Evolutionary conservation across 805 yeast species (phyloP).

Genomic region (Yarrowia osloensis): DNA sequence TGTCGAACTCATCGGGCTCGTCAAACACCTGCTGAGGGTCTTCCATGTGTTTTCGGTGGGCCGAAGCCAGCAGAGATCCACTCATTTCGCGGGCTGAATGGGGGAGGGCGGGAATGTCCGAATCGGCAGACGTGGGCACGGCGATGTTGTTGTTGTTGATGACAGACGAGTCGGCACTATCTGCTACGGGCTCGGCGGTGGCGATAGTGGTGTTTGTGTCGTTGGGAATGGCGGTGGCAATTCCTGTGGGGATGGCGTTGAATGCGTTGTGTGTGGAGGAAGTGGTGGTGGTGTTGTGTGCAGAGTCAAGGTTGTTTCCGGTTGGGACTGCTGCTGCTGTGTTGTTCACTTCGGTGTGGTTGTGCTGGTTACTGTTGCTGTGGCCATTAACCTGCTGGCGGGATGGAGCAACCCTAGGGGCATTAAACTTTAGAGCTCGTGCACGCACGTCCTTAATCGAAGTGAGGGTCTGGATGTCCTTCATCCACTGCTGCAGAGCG

Average conservation of each 20-base stretch:
- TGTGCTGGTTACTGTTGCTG: neutral
- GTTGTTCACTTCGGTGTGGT: neutral
- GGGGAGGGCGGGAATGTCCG: conserved; percentile 4
- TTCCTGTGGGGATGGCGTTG: conserved; percentile 7
- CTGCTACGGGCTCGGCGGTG: neutral
- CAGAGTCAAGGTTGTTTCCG: neutral
- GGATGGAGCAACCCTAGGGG: conserved; percentile 19
- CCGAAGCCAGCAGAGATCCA: conserved; percentile 13
- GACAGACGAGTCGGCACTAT: no score
- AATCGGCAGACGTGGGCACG: neutral
- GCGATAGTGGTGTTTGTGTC: neutral
- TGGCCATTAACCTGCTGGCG: conserved; percentile 1
- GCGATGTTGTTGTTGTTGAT: neutral
- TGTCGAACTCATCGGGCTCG: conserved; percentile 28
- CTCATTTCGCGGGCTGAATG: conserved; percentile 9
- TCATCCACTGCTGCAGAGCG: conserved; percentile 80
- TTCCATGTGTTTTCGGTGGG: conserved; percentile 29
- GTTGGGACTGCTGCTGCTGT: neutral
- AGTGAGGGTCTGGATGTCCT: conserved; percentile 70
- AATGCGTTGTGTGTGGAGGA: neutral
- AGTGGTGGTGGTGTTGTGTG: neutral
- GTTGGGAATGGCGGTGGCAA: neutral
- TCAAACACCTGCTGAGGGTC: conserved; percentile 27
- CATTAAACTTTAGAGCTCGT: conserved; percentile 33
- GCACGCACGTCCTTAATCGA: conserved; percentile 57